These are phyloP conservation scores for Axilococcus clingmanii DNA, from an alignment of 139 green algal genomes.

Conservation along the genomic window DNA sequence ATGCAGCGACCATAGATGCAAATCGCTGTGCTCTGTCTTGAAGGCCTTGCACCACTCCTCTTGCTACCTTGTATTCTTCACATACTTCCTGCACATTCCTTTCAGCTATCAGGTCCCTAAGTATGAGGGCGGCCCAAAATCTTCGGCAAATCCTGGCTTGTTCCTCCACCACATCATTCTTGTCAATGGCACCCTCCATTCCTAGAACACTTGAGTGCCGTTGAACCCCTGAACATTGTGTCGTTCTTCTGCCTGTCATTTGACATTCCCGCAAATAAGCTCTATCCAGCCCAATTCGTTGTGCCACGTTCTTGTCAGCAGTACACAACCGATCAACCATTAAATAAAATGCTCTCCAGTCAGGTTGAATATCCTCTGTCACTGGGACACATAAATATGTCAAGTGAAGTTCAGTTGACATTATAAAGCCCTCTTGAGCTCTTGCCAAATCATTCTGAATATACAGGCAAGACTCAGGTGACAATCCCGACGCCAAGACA, in stretches of 20 bases:
- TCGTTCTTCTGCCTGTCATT: slow-evolving; percentile 1
- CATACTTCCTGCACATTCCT: slow-evolving; percentile 21
- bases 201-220: no score
- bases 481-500: slow-evolving; percentile 39
- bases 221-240: no score
- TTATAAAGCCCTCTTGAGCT: slow-evolving; percentile 44
- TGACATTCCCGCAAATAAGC: slow-evolving; percentile 9
- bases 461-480: slow-evolving; percentile 47
- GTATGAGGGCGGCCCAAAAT: slow-evolving; percentile 57
- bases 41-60: slow-evolving; percentile 21
- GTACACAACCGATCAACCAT: slow-evolving; percentile 8
- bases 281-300: slow-evolving; percentile 38
- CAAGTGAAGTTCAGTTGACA: slow-evolving; percentile 77
- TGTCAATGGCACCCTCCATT: no score
- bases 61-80: slow-evolving; percentile 42
- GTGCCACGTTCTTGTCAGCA: slow-evolving; percentile 22
- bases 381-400: slow-evolving; percentile 72
- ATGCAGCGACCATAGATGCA: slow-evolving; percentile 58
- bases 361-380: slow-evolving; percentile 30
- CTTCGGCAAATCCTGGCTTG: slow-evolving; percentile 36
- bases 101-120: slow-evolving; percentile 63
- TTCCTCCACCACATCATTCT: no score
- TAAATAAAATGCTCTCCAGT: slow-evolving; percentile 18
- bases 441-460: slow-evolving; percentile 51
- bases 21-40: slow-evolving; percentile 40